Base-by-base conservation (phyloP, 2,329 filamentous ascomycete species). In the Neofusicoccum laricinum region DNA sequence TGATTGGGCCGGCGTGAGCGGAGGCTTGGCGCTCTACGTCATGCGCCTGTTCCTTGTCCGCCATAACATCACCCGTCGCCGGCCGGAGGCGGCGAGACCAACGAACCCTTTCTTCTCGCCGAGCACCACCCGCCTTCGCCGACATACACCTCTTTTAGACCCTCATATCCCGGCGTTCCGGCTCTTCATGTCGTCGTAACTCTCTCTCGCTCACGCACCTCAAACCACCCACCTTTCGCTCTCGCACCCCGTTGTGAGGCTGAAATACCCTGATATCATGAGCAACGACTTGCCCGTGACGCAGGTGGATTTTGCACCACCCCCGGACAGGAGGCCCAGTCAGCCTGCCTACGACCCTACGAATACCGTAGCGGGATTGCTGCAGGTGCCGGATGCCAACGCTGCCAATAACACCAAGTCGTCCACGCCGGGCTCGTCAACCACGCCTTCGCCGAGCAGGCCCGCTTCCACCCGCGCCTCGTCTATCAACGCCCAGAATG, bases 401-500 rank as follows among this genome's bases (percentile, higher is more conserved):
- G 46, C n/a, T 30, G 55, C 55, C 40, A 36, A 46, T n/a, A 45
- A 11, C 36, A 51, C 14, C 36, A 51, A 36, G 32, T 45, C 7
- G 14, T 38, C 45, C 1, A 38, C 43, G 32, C 58, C 58, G 14
- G 58, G 58, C 43, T 61, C 58, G 32, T 46, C 57, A 25, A 36
- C 21, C 6, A 63, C 61, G 7, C 48, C 61, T 17, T n/a, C 36
- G 25, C 32, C 49, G 25, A 66, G 50, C 41, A 40, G 64, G 30
- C 59, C 64, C 40, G 12, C 69, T 41, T 76, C 73, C 32, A 53
- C 61, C 17, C 48, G 49, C 25, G 71, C 71, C 30, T 73, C 71
- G 49, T 68, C 68, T 6, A 63, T 67, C 40, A 74, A 75, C 38
- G 72, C 76, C 21, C 66, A 72, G n/a, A 76, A 73, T 51, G 75